phyloP scores from a whole-genome alignment of 2,329 filamentous ascomycete genomes.

The Trematosphaeria pertusa region DNA sequence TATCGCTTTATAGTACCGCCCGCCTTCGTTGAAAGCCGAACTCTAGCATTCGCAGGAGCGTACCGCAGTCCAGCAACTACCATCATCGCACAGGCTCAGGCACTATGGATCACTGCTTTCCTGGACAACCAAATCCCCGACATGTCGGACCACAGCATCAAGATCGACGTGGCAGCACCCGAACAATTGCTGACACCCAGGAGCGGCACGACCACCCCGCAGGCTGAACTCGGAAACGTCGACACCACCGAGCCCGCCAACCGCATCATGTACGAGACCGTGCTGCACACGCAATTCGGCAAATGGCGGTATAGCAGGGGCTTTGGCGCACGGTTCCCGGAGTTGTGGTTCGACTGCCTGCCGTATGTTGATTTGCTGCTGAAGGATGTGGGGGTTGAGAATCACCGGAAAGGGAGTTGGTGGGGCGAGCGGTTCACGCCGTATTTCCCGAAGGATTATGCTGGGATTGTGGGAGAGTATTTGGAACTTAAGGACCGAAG shows the following conservation, averaged over 20 bases:
- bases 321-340: constrained; percentile 36
- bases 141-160: constrained; percentile 11
- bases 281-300: constrained; percentile 39
- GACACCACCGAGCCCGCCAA: background rate
- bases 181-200: background rate
- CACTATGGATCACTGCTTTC: constrained; percentile 65
- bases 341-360: constrained; percentile 39
- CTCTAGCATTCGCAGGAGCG: constrained; percentile 51
- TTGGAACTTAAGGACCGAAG: constrained; percentile 9
- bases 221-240: constrained; percentile 14
- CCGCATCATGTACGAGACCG: constrained; percentile 31
- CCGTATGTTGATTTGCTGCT: constrained; percentile 40
- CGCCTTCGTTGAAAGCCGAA: constrained; percentile 35
- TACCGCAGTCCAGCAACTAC: constrained; percentile 47
- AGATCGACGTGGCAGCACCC: background rate
- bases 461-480: constrained; percentile 32
- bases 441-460: constrained; percentile 36
- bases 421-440: constrained; percentile 30
- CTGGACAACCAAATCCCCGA: constrained; percentile 58
- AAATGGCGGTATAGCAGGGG: constrained; percentile 40
- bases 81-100: constrained; percentile 47
- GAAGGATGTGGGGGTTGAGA: constrained; percentile 31
- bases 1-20: constrained; percentile 54
- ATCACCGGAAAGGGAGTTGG: constrained; percentile 29
- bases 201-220: background rate